These are phyloP conservation scores for Coprinopsis sp. DNA, from an alignment of 768 basidiomycete genomes.

Conservation along the genomic window DNA sequence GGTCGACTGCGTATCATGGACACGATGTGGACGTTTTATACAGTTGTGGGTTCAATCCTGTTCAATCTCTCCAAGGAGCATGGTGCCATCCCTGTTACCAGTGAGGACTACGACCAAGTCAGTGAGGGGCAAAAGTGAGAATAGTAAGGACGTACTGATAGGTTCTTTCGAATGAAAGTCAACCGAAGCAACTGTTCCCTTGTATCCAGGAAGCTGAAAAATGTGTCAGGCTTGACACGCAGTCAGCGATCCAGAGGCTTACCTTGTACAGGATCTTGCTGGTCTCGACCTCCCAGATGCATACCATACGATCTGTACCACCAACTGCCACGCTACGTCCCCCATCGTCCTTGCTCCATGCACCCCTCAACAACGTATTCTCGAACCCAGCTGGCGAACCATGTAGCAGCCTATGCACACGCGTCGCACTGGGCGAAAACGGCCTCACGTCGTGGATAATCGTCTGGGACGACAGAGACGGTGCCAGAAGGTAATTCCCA, in stretches of 20 bases:
- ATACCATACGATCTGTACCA: slow-evolving; percentile 83
- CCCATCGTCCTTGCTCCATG: slow-evolving; percentile 85
- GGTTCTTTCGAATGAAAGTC: slow-evolving; percentile 97
- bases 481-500: slow-evolving; percentile 85
- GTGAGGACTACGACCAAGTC: slow-evolving; percentile 64
- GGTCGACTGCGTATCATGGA: too few species aligned
- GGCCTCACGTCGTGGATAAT: slow-evolving; percentile 94
- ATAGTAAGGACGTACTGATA: slow-evolving; percentile 59
- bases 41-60: slow-evolving; percentile 62
- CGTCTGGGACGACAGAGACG: slow-evolving; percentile 84
- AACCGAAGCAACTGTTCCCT: slow-evolving; percentile 91
- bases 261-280: slow-evolving; percentile 78
- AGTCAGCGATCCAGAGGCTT: neutral
- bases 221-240: slow-evolving; percentile 1
- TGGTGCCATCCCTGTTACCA: slow-evolving; percentile 87
- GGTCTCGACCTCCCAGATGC: slow-evolving; percentile 83
- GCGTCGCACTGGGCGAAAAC: slow-evolving; percentile 80
- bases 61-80: slow-evolving; percentile 90
- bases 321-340: slow-evolving; percentile 83
- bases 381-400: slow-evolving; percentile 97
- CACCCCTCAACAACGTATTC: slow-evolving; percentile 72
- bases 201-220: slow-evolving; percentile 92
- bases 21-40: slow-evolving; percentile 36
- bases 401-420: slow-evolving; percentile 71
- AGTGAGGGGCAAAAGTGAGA: slow-evolving; percentile 1